phyloP scores from a whole-genome alignment of 1,139 yeast genomes.

The Scheffersomyces parashehatae region DNA sequence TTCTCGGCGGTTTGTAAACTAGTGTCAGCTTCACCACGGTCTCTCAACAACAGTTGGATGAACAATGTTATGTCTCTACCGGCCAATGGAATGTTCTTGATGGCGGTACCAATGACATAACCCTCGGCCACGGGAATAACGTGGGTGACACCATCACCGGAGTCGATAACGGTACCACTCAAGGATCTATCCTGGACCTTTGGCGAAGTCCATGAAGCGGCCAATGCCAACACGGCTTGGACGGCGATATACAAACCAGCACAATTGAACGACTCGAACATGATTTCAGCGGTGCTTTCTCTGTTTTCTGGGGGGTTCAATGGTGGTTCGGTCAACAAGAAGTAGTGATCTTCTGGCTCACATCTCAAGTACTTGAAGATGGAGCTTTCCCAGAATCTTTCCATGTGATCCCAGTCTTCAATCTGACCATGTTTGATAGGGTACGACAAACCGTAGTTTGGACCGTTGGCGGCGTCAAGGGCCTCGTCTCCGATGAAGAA shows the following conservation, averaged over 20 bases:
- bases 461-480: slow-evolving; percentile 81
- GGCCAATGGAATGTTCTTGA: slow-evolving; percentile 96
- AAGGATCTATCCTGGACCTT: slow-evolving; percentile 93
- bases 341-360: slow-evolving; percentile 98
- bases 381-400: slow-evolving; percentile 96
- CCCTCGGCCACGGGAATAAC: slow-evolving; percentile 99
- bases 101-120: slow-evolving; percentile 95
- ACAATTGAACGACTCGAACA: slow-evolving; percentile 98
- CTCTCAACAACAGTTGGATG: slow-evolving; percentile 90
- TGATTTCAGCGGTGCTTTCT: slow-evolving; percentile 96
- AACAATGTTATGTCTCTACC: slow-evolving; percentile 96
- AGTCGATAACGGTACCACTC: slow-evolving; percentile 97
- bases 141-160: slow-evolving; percentile 98
- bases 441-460: slow-evolving; percentile 82
- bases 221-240: slow-evolving; percentile 96
- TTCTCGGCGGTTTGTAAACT: slow-evolving; percentile 93
- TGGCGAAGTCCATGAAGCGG: slow-evolving; percentile 98
- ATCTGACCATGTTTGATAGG: slow-evolving; percentile 98
- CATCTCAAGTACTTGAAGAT: slow-evolving; percentile 94
- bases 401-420: slow-evolving; percentile 99
- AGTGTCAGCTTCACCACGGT: slow-evolving; percentile 94
- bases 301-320: slow-evolving; percentile 98
- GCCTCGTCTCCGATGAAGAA: slow-evolving; percentile 97
- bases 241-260: slow-evolving; percentile 98
- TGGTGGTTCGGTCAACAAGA: slow-evolving; percentile 95